Conservation (phyloP, 768 basidiomycete species). For the Boletus huronensis region DNA sequence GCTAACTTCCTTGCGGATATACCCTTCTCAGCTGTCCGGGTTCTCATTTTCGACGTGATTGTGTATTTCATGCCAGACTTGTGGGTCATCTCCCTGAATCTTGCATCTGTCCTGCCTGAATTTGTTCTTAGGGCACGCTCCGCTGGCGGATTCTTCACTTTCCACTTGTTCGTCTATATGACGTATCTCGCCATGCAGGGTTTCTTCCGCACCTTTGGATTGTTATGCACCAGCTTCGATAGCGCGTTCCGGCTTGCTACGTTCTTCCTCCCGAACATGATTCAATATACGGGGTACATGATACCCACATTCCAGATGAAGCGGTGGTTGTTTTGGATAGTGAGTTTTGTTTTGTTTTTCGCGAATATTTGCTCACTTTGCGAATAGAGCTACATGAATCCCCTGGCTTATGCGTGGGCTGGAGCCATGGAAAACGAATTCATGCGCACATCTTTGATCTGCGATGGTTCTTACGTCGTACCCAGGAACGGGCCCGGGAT, state of each 20-base stretch:
- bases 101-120: constrained; percentile 19
- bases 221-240: constrained; percentile 53
- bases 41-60: constrained; percentile 60
- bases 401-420: constrained; percentile 73
- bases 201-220: constrained; percentile 76
- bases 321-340: constrained; percentile 84
- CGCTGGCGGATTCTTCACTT: constrained; percentile 48
- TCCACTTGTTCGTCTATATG: constrained; percentile 62
- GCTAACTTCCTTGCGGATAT: constrained; percentile 68
- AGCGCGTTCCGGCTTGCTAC: constrained; percentile 51
- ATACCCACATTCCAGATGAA: constrained; percentile 70
- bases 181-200: constrained; percentile 75
- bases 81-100: constrained; percentile 26
- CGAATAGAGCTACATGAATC: constrained; percentile 68
- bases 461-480: constrained; percentile 61
- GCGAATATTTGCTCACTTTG: constrained; percentile 7
- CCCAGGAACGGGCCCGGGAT: constrained; percentile 60
- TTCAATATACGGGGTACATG: constrained; percentile 69
- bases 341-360: constrained; percentile 31
- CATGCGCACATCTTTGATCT: constrained; percentile 57
- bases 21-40: constrained; percentile 59
- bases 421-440: constrained; percentile 87
- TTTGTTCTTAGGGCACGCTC: constrained; percentile 26
- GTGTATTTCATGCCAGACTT: constrained; percentile 68
- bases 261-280: constrained; percentile 75